Percentiles rank a stretch among this genome's conserved stretches.
These are phyloP conservation scores for Rhizopus microsporus DNA, from an alignment of 371 early-diverging fungal species.

Conservation along the genomic window DNA sequence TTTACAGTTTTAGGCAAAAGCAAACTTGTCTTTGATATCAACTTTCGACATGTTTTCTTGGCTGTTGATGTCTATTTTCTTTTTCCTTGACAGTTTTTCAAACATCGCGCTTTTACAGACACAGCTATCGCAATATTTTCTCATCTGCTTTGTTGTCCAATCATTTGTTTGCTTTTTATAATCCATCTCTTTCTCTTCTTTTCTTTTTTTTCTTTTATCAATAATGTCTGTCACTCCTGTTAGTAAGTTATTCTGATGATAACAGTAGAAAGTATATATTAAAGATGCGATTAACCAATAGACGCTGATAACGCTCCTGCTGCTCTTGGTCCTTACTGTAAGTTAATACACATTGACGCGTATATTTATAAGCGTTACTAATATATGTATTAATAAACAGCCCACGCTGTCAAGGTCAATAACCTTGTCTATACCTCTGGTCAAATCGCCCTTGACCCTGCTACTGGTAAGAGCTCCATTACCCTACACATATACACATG, in stretches of 20 bases:
- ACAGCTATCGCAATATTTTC: no score
- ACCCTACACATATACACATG: no score
- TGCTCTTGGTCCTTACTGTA: constrained; percentile 30
- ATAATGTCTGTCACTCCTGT: constrained; percentile 22
- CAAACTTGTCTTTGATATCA: no score
- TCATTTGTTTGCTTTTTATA: no score
- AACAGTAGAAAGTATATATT: not conserved
- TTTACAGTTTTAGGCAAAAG: no score
- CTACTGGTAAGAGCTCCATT: constrained; percentile 30
- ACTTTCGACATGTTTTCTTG: no score
- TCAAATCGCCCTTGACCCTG: constrained; percentile 72
- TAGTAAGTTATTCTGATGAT: constrained; percentile 7
- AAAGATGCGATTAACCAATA: not conserved
- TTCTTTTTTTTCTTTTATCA: constrained; percentile 1
- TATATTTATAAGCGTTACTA: not conserved
- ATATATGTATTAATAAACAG: constrained; percentile 24
- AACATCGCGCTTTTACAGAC: no score
- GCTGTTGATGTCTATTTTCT: no score
- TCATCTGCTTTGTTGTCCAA: no score
- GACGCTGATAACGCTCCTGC: constrained; percentile 24
- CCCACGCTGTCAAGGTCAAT: constrained; percentile 86
- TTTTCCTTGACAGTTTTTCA: no score
- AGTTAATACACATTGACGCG: constrained; percentile 2
- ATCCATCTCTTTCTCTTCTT: constrained; percentile 1
- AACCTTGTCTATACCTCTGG: constrained; percentile 87